These are phyloP conservation scores for Tulasnella sp. DNA, from an alignment of 768 basidiomycete species.

Conservation along the genomic window DNA sequence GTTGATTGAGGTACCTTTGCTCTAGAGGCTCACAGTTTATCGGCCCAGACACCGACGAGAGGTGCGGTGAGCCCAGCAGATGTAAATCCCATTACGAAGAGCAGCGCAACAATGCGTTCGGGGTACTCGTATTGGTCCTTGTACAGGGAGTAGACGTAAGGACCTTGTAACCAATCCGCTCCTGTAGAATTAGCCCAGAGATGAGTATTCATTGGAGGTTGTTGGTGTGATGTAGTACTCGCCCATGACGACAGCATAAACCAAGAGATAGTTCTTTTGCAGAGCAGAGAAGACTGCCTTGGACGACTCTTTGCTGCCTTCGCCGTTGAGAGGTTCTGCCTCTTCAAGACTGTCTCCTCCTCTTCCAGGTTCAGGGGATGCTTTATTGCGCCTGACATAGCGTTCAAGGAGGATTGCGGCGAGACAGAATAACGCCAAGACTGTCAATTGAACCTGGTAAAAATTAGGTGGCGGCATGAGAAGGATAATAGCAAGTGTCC, in stretches of 20 bases:
- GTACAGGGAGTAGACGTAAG: constrained; percentile 68
- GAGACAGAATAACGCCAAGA: constrained; percentile 4
- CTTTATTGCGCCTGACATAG: constrained; percentile 7
- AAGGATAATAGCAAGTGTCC: too few species aligned
- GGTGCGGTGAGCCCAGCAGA: constrained; percentile 62
- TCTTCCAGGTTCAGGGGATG: background rate
- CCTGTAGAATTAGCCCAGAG: constrained; percentile 29
- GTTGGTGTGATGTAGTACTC: constrained; percentile 23
- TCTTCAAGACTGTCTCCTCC: background rate
- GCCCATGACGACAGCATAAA: constrained; percentile 71
- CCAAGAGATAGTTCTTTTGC: constrained; percentile 45
- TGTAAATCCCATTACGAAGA: constrained; percentile 70
- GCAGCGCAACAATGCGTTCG: constrained; percentile 52
- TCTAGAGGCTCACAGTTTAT: constrained; percentile 46
- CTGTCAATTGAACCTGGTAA: constrained; percentile 12
- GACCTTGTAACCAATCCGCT: constrained; percentile 73
- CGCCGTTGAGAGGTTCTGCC: background rate
- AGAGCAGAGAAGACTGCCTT: background rate
- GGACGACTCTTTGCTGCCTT: background rate
- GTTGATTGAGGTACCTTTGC: background rate
- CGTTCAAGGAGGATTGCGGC: constrained; percentile 9
- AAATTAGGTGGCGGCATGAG: constrained; percentile 5
- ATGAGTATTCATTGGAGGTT: too few species aligned
- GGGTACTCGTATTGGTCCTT: constrained; percentile 54
- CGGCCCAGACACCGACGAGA: constrained; percentile 66